A percentile compares a stretch with the other conserved stretches of the same genome.
Conservation (phyloP, 345 rosid species). For the Euphorbia tirucalli region DNA sequence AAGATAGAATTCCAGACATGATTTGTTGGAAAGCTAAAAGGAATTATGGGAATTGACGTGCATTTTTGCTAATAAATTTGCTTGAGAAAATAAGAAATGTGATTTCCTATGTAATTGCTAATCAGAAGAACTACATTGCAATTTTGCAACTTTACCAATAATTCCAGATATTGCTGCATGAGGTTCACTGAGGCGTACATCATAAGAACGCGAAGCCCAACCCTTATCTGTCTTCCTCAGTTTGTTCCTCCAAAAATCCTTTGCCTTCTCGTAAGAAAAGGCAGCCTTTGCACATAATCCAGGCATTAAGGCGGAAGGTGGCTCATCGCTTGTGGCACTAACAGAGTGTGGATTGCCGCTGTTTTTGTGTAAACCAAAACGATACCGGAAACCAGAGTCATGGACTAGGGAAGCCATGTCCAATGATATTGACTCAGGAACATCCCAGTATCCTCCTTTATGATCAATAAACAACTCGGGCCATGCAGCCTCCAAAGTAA, state of each 20-base stretch:
- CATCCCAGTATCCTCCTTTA: conserved; percentile 81
- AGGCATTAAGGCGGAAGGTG: conserved; percentile 63
- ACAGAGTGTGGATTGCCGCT: conserved; percentile 54
- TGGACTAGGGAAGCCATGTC: conserved; percentile 56
- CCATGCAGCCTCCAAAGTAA: conserved; percentile 81
- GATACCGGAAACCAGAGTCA: conserved; percentile 63
- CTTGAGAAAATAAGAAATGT: neutral
- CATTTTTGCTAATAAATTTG: neutral
- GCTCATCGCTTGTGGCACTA: conserved; percentile 35
- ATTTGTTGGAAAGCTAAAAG: no score
- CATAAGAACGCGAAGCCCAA: conserved; percentile 40
- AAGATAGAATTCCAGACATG: no score
- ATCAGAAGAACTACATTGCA: neutral
- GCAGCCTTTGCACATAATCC: conserved; percentile 82
- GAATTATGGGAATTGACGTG: no score
- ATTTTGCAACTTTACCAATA: conserved; percentile 43
- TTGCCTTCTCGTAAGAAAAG: conserved; percentile 65
- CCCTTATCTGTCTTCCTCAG: conserved; percentile 43
- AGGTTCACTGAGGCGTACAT: conserved; percentile 63
- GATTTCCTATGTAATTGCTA: neutral
- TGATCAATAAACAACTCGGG: conserved; percentile 74
- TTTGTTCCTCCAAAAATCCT: conserved; percentile 64
- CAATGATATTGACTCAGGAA: conserved; percentile 73
- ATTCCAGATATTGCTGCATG: conserved; percentile 71
- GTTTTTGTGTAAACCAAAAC: conserved; percentile 64